Evolutionary conservation across 768 basidiomycete species (phyloP), one percentile per base, ranked within the genome.

Genomic region (Rhizopogon salebrosus): DNA sequence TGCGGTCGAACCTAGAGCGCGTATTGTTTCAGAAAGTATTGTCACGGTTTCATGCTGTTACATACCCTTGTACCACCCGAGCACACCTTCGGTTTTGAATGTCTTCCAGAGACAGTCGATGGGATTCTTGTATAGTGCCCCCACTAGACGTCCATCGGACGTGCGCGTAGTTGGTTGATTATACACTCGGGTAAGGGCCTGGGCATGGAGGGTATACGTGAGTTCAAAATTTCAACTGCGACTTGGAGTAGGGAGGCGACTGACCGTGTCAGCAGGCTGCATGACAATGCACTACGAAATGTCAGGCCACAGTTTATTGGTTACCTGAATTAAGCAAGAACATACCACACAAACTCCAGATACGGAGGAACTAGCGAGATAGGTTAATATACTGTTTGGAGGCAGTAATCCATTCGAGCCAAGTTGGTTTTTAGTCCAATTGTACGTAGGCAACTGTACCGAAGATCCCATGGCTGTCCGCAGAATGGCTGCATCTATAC

Each of bases 41-140:
- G 18, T 45, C 13, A 13, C 13, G 4, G 3, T 45, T 31, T 45
- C 29, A 20, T 45, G 13, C 6, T 53, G 22, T 11, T 35, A 57
- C 62, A 51, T 58, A 82, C 92, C 95, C 75, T 98, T 98, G 75
- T 99, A 99, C 89, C 88, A 91, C n/a, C 92, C 95, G 18, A 81
- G 74, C 13, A 93, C 70, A 24, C 97, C 97, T 71, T 99, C 97
- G 0, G 86, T 75, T 65, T 85, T 85, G 58, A 90, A 80, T 0
- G 97, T 99, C 75, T 98, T 97, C 90, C 89, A 95, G 49, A 98
- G 74, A 72, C 95, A 98, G 62, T 98, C 94, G 60, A 98, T 85
- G 4, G 95, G 94, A 63, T 89, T 94, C 68, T 79, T 89, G 71
- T 98, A 97, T 24, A 95, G 71, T 1, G 82, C 73, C 11, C 93